Evolutionary conservation across 352 stramenopile genomes (phyloP).

Genomic region (Blastocystis hominis): DNA sequence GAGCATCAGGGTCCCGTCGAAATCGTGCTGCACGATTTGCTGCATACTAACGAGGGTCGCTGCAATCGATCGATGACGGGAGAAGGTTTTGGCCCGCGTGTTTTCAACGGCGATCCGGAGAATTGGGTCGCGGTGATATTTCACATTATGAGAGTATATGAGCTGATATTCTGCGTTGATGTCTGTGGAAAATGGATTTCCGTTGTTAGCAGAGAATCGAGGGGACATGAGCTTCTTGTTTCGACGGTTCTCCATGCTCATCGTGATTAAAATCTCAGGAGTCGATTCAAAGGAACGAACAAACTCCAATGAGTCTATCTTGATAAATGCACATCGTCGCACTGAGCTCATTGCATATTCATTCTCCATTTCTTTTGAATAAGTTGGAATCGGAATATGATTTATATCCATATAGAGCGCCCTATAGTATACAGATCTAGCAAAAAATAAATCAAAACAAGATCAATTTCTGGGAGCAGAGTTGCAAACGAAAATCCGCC

Average conservation of each 20-base stretch:
- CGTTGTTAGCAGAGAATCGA: slow-evolving; percentile 40
- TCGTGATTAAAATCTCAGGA: slow-evolving; percentile 44
- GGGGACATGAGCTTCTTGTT: slow-evolving; percentile 52
- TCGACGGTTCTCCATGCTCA: slow-evolving; percentile 51
- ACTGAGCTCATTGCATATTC: slow-evolving; percentile 55
- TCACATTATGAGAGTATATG: slow-evolving; percentile 53
- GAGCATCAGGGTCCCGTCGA: slow-evolving; percentile 28
- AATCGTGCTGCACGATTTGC: slow-evolving; percentile 53
- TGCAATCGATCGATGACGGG: slow-evolving; percentile 43
- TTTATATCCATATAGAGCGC: not conserved
- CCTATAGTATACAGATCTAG: not conserved
- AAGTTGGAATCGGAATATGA: not conserved
- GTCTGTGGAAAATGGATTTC: not conserved
- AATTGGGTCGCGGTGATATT: slow-evolving; percentile 51
- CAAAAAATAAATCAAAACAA: not conserved
- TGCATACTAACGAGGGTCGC: slow-evolving; percentile 56
- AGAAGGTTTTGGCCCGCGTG: slow-evolving; percentile 56
- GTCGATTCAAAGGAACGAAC: slow-evolving; percentile 43
- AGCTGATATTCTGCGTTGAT: slow-evolving; percentile 51
- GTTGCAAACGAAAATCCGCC: not conserved
- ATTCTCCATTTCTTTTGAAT: slow-evolving; percentile 58
- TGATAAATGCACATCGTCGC: slow-evolving; percentile 36
- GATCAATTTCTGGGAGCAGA: not conserved
- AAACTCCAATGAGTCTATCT: slow-evolving; percentile 32
- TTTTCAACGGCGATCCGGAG: slow-evolving; percentile 54